phyloP scores from a whole-genome alignment of 2,329 filamentous ascomycete species.

The Aureobasidium pullulans region DNA sequence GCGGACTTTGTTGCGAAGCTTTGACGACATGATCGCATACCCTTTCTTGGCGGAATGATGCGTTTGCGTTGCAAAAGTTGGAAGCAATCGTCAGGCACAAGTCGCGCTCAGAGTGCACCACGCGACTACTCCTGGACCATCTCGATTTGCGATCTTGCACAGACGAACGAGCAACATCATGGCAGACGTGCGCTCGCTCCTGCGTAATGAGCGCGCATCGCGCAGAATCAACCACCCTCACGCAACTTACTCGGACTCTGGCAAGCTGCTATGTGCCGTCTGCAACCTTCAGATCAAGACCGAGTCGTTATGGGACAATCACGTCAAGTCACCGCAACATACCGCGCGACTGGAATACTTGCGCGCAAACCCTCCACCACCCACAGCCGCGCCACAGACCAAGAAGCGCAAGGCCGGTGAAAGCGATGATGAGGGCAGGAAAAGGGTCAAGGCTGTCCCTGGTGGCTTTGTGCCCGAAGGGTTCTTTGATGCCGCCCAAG shows the following conservation, averaged over 20 bases:
- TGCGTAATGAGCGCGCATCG: constrained; percentile 68
- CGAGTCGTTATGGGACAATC: constrained; percentile 60
- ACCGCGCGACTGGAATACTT: constrained; percentile 31
- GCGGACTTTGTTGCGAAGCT: not conserved
- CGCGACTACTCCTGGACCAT: not conserved
- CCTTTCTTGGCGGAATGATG: constrained; percentile 5
- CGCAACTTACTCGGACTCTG: constrained; percentile 59
- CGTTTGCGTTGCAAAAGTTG: constrained; percentile 8
- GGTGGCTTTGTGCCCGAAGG: constrained; percentile 10
- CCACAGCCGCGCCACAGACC: constrained; percentile 18
- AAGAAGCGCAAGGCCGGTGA: constrained; percentile 49
- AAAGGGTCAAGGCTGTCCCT: constrained; percentile 13
- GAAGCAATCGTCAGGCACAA: constrained; percentile 1
- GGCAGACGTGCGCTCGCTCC: constrained; percentile 72
- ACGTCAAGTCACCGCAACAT: constrained; percentile 47
- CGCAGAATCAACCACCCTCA: constrained; percentile 65
- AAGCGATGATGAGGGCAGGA: constrained; percentile 18
- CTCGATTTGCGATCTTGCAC: not conserved
- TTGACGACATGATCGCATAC: not conserved
- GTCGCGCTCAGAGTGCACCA: not conserved
- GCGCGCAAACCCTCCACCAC: constrained; percentile 20
- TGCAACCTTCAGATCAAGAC: constrained; percentile 59
- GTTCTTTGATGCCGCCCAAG: constrained; percentile 27
- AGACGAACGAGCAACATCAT: constrained; percentile 37
- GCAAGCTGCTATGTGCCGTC: constrained; percentile 59